Evolutionary conservation across 2,329 filamentous ascomycete species (phyloP).

Genomic region (Aspergillus nomiae): DNA sequence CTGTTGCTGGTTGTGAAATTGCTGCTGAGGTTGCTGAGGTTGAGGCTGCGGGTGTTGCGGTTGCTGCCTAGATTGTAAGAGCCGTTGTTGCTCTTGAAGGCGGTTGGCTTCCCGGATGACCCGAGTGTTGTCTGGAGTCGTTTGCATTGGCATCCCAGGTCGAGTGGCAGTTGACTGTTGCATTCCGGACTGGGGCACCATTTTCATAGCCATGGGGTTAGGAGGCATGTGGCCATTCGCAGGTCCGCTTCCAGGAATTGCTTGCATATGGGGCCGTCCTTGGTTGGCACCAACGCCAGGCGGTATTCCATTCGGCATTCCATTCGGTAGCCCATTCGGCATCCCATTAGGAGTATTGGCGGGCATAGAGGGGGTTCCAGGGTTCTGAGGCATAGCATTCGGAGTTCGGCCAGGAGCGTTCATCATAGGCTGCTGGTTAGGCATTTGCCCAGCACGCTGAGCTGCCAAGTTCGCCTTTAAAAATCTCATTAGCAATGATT

Average conservation of each 20-base stretch:
- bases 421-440: constrained; percentile 43
- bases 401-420: constrained; percentile 41
- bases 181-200: constrained; percentile 60
- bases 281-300: constrained; percentile 38
- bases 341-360: constrained; percentile 45
- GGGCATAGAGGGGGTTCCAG: constrained; percentile 37
- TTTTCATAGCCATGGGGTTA: constrained; percentile 61
- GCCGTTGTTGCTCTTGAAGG: constrained; percentile 57
- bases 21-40: constrained; percentile 31
- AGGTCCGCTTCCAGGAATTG: constrained; percentile 39
- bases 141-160: constrained; percentile 55
- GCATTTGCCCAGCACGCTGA: constrained; percentile 46
- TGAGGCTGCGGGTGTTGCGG: constrained; percentile 33
- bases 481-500: constrained; percentile 15
- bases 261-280: constrained; percentile 44
- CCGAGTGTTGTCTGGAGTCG: constrained; percentile 52
- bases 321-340: constrained; percentile 47
- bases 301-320: constrained; percentile 50
- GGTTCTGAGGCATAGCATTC: constrained; percentile 41
- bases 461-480: constrained; percentile 44
- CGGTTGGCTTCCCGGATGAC: constrained; percentile 51
- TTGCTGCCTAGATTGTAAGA: constrained; percentile 58
- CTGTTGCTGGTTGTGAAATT: constrained; percentile 43
- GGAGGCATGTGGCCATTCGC: constrained; percentile 55
- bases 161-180: constrained; percentile 45